Base-by-base conservation (phyloP, 768 basidiomycete genomes). In the Suillus subaureus region DNA sequence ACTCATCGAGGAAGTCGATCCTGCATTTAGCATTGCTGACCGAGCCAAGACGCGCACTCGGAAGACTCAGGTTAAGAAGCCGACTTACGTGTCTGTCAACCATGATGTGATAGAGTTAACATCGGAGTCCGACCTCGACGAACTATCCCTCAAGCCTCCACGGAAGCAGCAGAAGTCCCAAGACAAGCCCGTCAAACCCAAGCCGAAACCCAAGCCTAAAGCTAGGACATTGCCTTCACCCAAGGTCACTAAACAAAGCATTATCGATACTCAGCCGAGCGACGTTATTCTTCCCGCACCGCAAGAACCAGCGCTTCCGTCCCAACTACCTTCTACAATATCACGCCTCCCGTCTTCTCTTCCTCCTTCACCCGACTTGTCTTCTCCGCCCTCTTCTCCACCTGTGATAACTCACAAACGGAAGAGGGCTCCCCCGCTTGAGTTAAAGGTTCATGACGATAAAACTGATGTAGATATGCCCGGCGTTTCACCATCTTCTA, bases 31-130 rank as follows among this genome's bases (percentile, higher is more conserved):
- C 67, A 86, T 87, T 31, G 86, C 86, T n/a, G 86, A 88, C 49
- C 80, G 86, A 21, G 83, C 86, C 58, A 87, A 87, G 70, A 85
- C 79, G 74, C 85, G 86, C 21, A 79, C 83, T 64, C 76, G 85
- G 28, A 78, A 73, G 26, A 62, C 77, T 9, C 70, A 67, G 52
- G 35, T 67, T 3, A 75, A 74, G 51, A 63, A 64, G 12, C 13
- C 66, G 28, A 56, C 56, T 62, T 56, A 58, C 1, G 43, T 63
- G 35, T 60, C 51, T 33, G 33, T 40, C 56, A 45, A 68, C 43
- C 65, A 42, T 47, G 81, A 83, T 13, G 70, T 84, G 4, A 84
- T 86, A 13, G 84, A 85, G 67, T 69, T 85, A 43, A 74, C 77
- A 21, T 82, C 81, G 8, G 83, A 83, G 43, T 42, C 57, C 15